phyloP scores from a whole-genome alignment of 106 monocot genomes.

The Allium sativum region DNA sequence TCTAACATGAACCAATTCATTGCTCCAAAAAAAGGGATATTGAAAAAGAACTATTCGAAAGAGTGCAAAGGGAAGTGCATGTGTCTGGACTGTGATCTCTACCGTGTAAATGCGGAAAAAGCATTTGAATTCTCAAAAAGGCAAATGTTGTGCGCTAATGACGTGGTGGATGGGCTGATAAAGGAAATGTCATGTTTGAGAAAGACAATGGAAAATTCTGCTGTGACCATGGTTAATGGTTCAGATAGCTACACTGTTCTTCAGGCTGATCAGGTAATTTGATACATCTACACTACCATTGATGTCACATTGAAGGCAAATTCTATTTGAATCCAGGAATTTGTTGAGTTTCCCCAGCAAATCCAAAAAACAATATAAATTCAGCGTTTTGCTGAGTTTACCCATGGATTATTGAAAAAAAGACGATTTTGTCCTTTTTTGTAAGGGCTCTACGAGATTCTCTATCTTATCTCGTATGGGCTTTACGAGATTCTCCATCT shows the following conservation, averaged over 20 bases:
- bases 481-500: too few species aligned
- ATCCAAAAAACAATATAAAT: too few species aligned
- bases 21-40: constrained; percentile 33
- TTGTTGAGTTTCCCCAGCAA: too few species aligned
- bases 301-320: too few species aligned
- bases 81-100: constrained; percentile 56
- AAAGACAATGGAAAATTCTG: constrained; percentile 32
- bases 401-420: too few species aligned
- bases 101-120: constrained; percentile 40
- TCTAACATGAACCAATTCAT: not conserved
- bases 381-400: too few species aligned
- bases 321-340: not conserved
- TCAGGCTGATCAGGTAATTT: constrained; percentile 17
- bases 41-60: constrained; percentile 34
- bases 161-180: constrained; percentile 30
- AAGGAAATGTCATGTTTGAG: constrained; percentile 46
- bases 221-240: constrained; percentile 10
- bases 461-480: too few species aligned
- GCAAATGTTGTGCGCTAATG: constrained; percentile 61
- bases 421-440: too few species aligned
- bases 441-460: too few species aligned
- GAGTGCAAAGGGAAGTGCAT: constrained; percentile 49
- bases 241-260: not conserved
- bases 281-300: not conserved
- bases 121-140: constrained; percentile 67